These are phyloP conservation scores for Yamadazyma triangularis DNA, from an alignment of 1,139 yeast genomes.

Conservation along the genomic window DNA sequence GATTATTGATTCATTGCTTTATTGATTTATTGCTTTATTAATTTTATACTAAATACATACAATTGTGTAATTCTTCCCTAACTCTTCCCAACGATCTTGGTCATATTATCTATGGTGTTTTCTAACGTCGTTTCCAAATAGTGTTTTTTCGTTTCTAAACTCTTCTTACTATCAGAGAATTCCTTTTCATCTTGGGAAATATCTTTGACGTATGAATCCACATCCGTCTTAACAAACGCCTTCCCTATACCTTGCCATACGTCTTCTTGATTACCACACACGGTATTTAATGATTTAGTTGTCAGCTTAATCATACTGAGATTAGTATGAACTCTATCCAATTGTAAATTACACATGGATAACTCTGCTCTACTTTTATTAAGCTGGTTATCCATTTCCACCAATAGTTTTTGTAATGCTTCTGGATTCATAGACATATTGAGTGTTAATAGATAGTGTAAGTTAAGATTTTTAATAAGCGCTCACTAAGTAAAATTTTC, in stretches of 20 bases:
- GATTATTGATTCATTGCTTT: too few relatives aligned
- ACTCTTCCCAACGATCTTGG: conserved; percentile 37
- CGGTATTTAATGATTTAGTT: conserved; percentile 42
- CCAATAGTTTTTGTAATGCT: conserved; percentile 47
- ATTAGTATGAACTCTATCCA: conserved; percentile 54
- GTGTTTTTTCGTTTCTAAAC: conserved; percentile 61
- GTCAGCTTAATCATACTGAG: conserved; percentile 56
- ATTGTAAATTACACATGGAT: conserved; percentile 56
- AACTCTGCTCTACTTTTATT: conserved; percentile 61
- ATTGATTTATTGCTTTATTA: neutral
- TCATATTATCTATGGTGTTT: conserved; percentile 64
- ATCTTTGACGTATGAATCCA: conserved; percentile 42
- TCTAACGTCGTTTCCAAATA: conserved; percentile 76
- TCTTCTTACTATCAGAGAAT: conserved; percentile 54
- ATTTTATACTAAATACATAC: conserved; percentile 1
- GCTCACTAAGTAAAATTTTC: neutral
- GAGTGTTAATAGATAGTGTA: too few relatives aligned
- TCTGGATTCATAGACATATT: conserved; percentile 41
- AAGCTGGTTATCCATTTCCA: conserved; percentile 65
- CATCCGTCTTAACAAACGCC: conserved; percentile 50
- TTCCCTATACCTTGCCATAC: conserved; percentile 90
- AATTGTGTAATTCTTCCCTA: neutral
- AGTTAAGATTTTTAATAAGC: neutral
- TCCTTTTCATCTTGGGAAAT: conserved; percentile 50
- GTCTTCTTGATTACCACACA: conserved; percentile 34